Percentiles rank a stretch among this genome's conserved stretches.
Evolutionary conservation across 1,284 basidiomycete genomes (phyloP).

Genomic region (Irpex sp.): DNA sequence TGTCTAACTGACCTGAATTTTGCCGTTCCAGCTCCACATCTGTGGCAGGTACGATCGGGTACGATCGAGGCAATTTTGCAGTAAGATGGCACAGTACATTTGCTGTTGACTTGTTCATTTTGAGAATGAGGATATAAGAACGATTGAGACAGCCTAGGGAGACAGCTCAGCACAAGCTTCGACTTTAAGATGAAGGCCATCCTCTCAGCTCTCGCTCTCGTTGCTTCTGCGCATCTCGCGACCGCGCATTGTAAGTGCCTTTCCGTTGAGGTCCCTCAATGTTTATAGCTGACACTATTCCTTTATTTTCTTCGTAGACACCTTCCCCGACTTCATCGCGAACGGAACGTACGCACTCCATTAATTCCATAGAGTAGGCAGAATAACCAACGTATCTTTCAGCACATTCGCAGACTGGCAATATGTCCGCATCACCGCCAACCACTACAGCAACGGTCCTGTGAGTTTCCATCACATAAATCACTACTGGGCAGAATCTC

Average conservation of each 20-base stretch:
- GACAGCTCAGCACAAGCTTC: neutral
- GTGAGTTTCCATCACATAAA: slow-evolving; percentile 19
- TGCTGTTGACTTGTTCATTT: neutral
- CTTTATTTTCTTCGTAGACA: slow-evolving; percentile 13
- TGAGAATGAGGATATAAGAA: neutral
- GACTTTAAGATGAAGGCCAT: slow-evolving; percentile 16
- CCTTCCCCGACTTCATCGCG: slow-evolving; percentile 21
- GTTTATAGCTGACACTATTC: neutral
- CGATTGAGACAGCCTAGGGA: neutral
- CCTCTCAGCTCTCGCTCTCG: slow-evolving; percentile 13
- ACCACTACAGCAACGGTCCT: slow-evolving; percentile 39
- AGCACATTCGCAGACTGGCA: slow-evolving; percentile 30
- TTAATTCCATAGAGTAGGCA: neutral
- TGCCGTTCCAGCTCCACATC: neutral
- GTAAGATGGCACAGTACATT: neutral
- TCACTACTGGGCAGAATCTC: too few species aligned
- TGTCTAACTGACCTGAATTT: neutral
- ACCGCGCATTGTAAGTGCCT: slow-evolving; percentile 17
- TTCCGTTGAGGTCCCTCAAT: neutral
- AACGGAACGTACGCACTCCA: slow-evolving; percentile 7
- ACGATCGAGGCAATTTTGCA: neutral
- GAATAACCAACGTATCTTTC: neutral
- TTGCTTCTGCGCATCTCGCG: slow-evolving; percentile 15
- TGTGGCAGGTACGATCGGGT: neutral
- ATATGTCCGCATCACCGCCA: slow-evolving; percentile 41